Percentiles rank a stretch among this genome's conserved stretches.
Conservation (phyloP, 768 basidiomycete genomes). For the Termitomyces sp. region DNA sequence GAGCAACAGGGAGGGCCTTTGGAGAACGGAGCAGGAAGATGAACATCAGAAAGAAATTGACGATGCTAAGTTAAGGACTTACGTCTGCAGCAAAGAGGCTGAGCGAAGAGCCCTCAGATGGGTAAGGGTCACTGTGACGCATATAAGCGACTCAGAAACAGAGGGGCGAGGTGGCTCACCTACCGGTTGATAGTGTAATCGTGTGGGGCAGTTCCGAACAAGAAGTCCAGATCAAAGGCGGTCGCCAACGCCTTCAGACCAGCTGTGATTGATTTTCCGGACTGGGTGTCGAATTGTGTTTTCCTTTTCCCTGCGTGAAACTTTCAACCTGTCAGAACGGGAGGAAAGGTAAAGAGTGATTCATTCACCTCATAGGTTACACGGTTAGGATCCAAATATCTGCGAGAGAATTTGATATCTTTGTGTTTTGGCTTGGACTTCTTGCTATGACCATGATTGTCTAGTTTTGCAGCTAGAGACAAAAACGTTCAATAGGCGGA, state of each 20-base stretch:
- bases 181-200: conserved; percentile 69
- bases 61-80: conserved; percentile 2
- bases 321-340: not conserved
- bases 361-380: conserved; percentile 62
- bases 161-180: conserved; percentile 13
- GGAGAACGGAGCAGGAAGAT: not conserved
- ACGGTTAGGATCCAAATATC: conserved; percentile 80
- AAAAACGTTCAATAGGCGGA: not conserved
- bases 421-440: conserved; percentile 24
- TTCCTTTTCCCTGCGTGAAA: conserved; percentile 56
- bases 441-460: not conserved
- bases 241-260: conserved; percentile 53
- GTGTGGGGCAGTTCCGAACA: conserved; percentile 73
- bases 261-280: conserved; percentile 50
- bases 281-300: conserved; percentile 58
- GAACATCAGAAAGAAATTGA: not conserved
- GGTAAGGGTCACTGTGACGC: conserved; percentile 51
- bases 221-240: conserved; percentile 58
- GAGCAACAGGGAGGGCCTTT: conserved; percentile 52
- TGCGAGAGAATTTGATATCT: conserved; percentile 61
- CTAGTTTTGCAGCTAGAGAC: conserved; percentile 43
- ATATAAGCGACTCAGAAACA: conserved; percentile 3
- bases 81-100: conserved; percentile 53
- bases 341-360: not conserved
- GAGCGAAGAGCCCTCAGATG: conserved; percentile 58